Conservation (phyloP, 2,329 filamentous ascomycete genomes). For the Alternaria conjuncta region DNA sequence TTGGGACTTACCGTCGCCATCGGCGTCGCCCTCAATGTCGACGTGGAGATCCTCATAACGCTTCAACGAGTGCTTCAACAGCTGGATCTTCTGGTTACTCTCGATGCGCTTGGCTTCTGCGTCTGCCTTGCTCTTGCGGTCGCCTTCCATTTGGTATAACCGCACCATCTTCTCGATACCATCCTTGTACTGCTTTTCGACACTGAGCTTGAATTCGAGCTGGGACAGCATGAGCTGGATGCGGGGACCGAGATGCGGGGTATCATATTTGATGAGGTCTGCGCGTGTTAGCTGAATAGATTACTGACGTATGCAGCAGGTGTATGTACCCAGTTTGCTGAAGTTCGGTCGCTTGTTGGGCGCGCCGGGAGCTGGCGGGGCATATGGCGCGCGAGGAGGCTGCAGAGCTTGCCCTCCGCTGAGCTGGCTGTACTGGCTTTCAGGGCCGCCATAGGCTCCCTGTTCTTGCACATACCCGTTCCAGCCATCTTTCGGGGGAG, state of each 20-base stretch:
- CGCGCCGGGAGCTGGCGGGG: conserved; percentile 71
- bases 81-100: conserved; percentile 96
- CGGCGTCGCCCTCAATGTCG: conserved; percentile 75
- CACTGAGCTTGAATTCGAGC: conserved; percentile 97
- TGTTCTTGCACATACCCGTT: conserved; percentile 61
- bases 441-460: conserved; percentile 66
- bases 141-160: conserved; percentile 95
- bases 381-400: conserved; percentile 81
- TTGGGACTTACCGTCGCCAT: conserved; percentile 75
- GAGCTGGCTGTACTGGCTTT: conserved; percentile 61
- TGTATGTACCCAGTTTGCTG: conserved; percentile 83
- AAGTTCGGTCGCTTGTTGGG: conserved; percentile 80
- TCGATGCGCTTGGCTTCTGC: conserved; percentile 88
- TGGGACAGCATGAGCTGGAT: conserved; percentile 99
- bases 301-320: neutral
- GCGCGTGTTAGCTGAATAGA: conserved; percentile 3
- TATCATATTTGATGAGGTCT: conserved; percentile 99
- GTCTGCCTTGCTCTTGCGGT: conserved; percentile 92
- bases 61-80: conserved; percentile 94
- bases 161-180: conserved; percentile 99
- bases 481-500: conserved; percentile 75
- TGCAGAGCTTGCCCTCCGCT: conserved; percentile 75
- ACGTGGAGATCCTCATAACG: conserved; percentile 97
- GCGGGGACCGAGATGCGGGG: conserved; percentile 89
- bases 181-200: conserved; percentile 98